Percentiles rank a stretch among this genome's conserved stretches.
Evolutionary conservation across 2,329 filamentous ascomycete genomes (phyloP).

Genomic region (Fusarium luffae): DNA sequence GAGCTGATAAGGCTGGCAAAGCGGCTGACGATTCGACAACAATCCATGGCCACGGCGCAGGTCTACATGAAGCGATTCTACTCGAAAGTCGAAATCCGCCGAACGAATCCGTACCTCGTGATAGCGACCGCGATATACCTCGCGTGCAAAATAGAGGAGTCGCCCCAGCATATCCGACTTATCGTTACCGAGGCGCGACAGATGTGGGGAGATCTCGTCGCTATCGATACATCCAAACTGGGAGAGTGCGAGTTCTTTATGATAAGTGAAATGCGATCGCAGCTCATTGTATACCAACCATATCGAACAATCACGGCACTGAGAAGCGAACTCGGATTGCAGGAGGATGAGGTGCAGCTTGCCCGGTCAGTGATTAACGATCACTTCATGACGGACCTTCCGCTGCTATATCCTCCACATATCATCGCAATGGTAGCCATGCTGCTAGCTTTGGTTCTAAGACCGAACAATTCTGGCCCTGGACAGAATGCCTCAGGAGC

Average conservation of each 20-base stretch:
- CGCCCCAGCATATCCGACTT: conserved; percentile 92
- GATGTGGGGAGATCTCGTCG: conserved; percentile 83
- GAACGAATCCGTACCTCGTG: conserved; percentile 92
- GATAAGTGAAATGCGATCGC: conserved; percentile 90
- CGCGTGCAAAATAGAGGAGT: conserved; percentile 98
- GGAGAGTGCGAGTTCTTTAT: conserved; percentile 95
- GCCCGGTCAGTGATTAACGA: conserved; percentile 91
- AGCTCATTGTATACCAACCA: conserved; percentile 90
- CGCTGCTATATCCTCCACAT: conserved; percentile 86
- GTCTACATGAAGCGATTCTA: conserved; percentile 97
- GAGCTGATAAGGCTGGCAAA: conserved; percentile 86
- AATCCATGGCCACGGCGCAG: conserved; percentile 92
- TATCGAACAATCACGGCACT: conserved; percentile 83
- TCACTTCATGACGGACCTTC: conserved; percentile 91
- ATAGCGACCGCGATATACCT: conserved; percentile 94
- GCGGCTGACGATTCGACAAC: conserved; percentile 85
- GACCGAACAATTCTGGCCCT: conserved; percentile 60
- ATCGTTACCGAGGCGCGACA: conserved; percentile 87
- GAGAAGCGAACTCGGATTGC: conserved; percentile 74
- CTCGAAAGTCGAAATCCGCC: conserved; percentile 86
- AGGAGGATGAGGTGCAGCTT: conserved; percentile 80
- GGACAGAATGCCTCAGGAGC: conserved; percentile 47
- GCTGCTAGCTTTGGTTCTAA: conserved; percentile 83
- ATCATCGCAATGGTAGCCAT: conserved; percentile 88
- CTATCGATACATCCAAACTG: conserved; percentile 82